phyloP scores from a whole-genome alignment of 2,329 filamentous ascomycete species.

The Trichoderma sp. region DNA sequence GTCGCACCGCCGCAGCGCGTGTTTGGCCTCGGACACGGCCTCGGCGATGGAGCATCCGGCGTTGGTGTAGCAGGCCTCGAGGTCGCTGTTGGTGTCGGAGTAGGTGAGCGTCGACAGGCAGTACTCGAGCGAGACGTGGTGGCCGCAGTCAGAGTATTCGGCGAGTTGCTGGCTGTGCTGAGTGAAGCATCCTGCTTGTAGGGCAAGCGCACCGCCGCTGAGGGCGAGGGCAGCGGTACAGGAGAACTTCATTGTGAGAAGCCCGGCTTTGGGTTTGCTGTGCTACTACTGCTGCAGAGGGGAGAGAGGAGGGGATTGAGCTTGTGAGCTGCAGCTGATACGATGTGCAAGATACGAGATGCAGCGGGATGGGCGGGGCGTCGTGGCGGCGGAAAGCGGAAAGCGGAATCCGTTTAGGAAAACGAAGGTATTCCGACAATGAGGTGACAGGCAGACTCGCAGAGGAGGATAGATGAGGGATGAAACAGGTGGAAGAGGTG shows the following conservation, averaged over 20 bases:
- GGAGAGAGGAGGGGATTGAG: background rate
- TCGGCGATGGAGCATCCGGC: slow-evolving; percentile 36
- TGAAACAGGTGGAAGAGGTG: background rate
- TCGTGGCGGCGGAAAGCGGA: background rate
- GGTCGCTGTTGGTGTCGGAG: slow-evolving; percentile 30
- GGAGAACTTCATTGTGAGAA: slow-evolving; percentile 19
- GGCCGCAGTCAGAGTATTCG: slow-evolving; percentile 42
- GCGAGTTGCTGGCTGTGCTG: slow-evolving; percentile 40
- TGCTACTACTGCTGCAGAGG: background rate
- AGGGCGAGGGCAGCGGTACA: slow-evolving; percentile 28
- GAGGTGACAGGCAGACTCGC: background rate
- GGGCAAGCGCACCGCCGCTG: slow-evolving; percentile 34
- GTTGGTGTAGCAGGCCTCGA: slow-evolving; percentile 38
- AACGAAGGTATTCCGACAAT: background rate
- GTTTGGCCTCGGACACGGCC: slow-evolving; percentile 31
- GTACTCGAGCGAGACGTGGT: slow-evolving; percentile 39
- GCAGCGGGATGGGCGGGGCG: background rate
- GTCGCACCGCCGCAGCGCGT: slow-evolving; percentile 34
- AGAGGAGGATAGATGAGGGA: background rate
- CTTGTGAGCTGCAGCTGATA: background rate
- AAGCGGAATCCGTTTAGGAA: background rate
- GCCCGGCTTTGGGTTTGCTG: background rate
- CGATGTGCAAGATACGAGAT: background rate
- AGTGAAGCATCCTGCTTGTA: slow-evolving; percentile 40
- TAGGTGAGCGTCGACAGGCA: slow-evolving; percentile 40